A percentile compares a stretch with the other conserved stretches of the same genome.
Conservation (phyloP, 2,329 filamentous ascomycete genomes). For the Aureobasidium melanogenum region DNA sequence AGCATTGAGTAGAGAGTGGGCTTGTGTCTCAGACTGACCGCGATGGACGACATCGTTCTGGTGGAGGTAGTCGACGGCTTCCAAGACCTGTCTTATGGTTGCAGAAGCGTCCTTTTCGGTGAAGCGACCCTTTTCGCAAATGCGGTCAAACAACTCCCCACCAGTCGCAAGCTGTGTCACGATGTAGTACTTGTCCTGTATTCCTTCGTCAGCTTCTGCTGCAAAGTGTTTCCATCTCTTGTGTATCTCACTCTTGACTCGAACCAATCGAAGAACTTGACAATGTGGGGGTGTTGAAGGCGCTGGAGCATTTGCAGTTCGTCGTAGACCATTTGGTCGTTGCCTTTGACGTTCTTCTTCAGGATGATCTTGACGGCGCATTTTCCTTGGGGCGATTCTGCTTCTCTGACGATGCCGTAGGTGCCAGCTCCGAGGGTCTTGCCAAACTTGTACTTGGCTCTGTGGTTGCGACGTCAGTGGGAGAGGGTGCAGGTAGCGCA, state of each 20-base stretch:
- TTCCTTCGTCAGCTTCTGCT: neutral
- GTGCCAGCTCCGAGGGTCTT: constrained; percentile 91
- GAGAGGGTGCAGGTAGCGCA: constrained; percentile 12
- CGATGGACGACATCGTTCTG: constrained; percentile 90
- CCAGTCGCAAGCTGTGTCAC: constrained; percentile 93
- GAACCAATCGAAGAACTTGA: constrained; percentile 97
- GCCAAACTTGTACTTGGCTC: constrained; percentile 83
- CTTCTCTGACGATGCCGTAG: constrained; percentile 96
- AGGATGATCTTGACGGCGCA: constrained; percentile 98
- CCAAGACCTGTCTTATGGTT: constrained; percentile 88
- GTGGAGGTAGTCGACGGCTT: constrained; percentile 90
- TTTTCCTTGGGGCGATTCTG: constrained; percentile 73
- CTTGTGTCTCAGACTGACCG: constrained; percentile 45
- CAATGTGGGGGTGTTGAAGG: constrained; percentile 89
- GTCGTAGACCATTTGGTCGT: constrained; percentile 98
- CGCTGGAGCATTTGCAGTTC: constrained; percentile 89
- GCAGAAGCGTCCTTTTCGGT: constrained; percentile 96
- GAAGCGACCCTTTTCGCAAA: constrained; percentile 96
- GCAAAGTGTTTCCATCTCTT: neutral
- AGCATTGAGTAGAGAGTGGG: neutral
- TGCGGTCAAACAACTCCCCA: constrained; percentile 94
- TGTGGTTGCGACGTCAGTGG: constrained; percentile 27
- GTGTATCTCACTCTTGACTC: constrained; percentile 69
- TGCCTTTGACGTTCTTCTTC: constrained; percentile 98
- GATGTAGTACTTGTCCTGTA: constrained; percentile 97